A percentile compares a stretch with the other conserved stretches of the same genome.
These are phyloP conservation scores for Aspergillus eucalypticola DNA, from an alignment of 2,329 filamentous ascomycete species.

Conservation along the genomic window DNA sequence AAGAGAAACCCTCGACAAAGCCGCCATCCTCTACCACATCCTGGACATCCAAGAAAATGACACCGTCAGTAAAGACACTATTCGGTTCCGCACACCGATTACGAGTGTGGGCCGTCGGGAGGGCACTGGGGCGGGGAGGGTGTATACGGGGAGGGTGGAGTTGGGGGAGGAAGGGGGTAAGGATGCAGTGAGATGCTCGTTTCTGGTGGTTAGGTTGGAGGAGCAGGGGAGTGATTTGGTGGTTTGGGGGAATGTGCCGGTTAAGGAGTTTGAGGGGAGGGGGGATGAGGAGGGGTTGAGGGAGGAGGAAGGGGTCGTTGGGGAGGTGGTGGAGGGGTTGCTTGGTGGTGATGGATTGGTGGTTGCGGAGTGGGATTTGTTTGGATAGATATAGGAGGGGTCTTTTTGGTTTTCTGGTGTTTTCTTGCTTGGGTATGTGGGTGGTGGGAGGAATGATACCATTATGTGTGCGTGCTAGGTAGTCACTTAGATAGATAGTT, in stretches of 20 bases:
- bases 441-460: neutral
- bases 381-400: too few species aligned
- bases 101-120: neutral
- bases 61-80: constrained; percentile 43
- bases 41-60: constrained; percentile 60
- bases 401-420: too few species aligned
- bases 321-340: constrained; percentile 67
- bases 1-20: constrained; percentile 55
- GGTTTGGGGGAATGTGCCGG: constrained; percentile 84
- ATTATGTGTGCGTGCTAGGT: neutral
- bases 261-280: constrained; percentile 70
- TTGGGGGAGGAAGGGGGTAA: constrained; percentile 7
- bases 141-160: constrained; percentile 18
- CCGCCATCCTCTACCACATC: constrained; percentile 47
- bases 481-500: neutral
- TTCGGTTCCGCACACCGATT: constrained; percentile 33
- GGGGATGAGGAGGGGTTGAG: constrained; percentile 69
- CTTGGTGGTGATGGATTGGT: constrained; percentile 58
- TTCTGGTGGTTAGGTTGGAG: constrained; percentile 75
- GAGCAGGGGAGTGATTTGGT: constrained; percentile 76
- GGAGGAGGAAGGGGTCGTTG: constrained; percentile 42
- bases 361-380: constrained; percentile 78
- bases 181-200: constrained; percentile 56
- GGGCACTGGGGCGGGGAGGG: constrained; percentile 9
- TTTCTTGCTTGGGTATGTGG: too few species aligned